These are phyloP conservation scores for Aspergillus vadensis DNA, from an alignment of 2,329 filamentous ascomycete species.

Conservation along the genomic window DNA sequence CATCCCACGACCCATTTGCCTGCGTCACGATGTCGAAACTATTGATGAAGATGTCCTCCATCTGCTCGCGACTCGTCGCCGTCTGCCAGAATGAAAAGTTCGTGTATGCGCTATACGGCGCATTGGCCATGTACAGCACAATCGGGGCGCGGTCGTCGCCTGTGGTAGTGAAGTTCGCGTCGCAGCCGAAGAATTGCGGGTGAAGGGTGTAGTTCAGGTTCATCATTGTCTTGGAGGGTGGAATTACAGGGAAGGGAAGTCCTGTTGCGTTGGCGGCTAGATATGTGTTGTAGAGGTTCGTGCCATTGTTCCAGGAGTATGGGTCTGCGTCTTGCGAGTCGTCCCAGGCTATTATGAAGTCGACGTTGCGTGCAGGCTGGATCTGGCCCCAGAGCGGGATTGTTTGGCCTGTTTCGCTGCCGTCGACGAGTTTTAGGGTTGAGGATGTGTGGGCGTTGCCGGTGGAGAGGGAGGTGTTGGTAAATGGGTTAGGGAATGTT, in stretches of 20 bases:
- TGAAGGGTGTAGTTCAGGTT: neutral
- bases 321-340: neutral
- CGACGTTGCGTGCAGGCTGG: neutral
- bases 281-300: neutral
- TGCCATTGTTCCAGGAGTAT: neutral
- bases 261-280: neutral
- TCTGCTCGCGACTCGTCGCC: neutral
- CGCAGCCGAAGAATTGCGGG: neutral
- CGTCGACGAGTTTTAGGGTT: neutral
- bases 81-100: neutral
- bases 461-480: neutral
- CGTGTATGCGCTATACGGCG: constrained; percentile 1
- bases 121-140: neutral
- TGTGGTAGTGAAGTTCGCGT: neutral
- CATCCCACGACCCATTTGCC: neutral
- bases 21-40: neutral
- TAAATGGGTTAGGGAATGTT: neutral
- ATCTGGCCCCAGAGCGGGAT: neutral
- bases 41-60: neutral
- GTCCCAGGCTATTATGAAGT: neutral
- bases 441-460: neutral
- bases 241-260: neutral
- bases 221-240: neutral
- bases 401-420: neutral
- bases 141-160: neutral